These are phyloP conservation scores for Helotiales sp. DNA, from an alignment of 2,329 filamentous ascomycete genomes.

Conservation along the genomic window DNA sequence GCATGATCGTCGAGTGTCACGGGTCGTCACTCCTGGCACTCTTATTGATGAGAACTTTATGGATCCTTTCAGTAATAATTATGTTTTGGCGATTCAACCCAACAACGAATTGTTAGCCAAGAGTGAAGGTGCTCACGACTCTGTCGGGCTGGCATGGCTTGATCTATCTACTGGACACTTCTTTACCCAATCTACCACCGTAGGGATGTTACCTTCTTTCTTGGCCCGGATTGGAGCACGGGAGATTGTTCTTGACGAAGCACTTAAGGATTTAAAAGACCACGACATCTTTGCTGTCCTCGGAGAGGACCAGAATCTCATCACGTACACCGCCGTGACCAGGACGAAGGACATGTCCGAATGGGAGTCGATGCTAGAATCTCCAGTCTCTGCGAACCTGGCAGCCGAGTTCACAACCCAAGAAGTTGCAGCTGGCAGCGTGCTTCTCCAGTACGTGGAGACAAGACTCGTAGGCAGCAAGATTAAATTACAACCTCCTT, in stretches of 20 bases:
- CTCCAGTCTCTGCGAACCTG: slow-evolving; percentile 57
- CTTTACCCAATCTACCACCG: slow-evolving; percentile 74
- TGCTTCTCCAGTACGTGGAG: slow-evolving; percentile 82
- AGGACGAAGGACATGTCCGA: slow-evolving; percentile 40
- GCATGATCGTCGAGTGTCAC: slow-evolving; percentile 81
- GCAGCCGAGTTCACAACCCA: slow-evolving; percentile 58
- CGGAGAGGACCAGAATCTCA: slow-evolving; percentile 71
- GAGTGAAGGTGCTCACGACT: slow-evolving; percentile 30
- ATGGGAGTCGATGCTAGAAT: slow-evolving; percentile 79
- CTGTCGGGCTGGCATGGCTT: slow-evolving; percentile 84
- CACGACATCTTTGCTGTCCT: slow-evolving; percentile 67
- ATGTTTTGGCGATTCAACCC: slow-evolving; percentile 75
- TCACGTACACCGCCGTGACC: slow-evolving; percentile 66
- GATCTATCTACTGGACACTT: slow-evolving; percentile 96
- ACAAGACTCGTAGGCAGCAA: slow-evolving; percentile 74
- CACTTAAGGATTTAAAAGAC: slow-evolving; percentile 55
- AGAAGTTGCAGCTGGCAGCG: slow-evolving; percentile 76
- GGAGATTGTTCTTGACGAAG: slow-evolving; percentile 78
- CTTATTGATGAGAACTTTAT: slow-evolving; percentile 98
- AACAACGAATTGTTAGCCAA: slow-evolving; percentile 30
- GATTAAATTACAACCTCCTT: slow-evolving; percentile 81
- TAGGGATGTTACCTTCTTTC: slow-evolving; percentile 73
- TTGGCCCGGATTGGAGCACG: slow-evolving; percentile 80
- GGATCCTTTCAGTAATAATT: slow-evolving; percentile 92
- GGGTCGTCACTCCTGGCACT: slow-evolving; percentile 91